Percentiles rank a stretch among this genome's conserved stretches.
Evolutionary conservation across 2,329 filamentous ascomycete genomes (phyloP).

Genomic region (Scytalidium lignicola): DNA sequence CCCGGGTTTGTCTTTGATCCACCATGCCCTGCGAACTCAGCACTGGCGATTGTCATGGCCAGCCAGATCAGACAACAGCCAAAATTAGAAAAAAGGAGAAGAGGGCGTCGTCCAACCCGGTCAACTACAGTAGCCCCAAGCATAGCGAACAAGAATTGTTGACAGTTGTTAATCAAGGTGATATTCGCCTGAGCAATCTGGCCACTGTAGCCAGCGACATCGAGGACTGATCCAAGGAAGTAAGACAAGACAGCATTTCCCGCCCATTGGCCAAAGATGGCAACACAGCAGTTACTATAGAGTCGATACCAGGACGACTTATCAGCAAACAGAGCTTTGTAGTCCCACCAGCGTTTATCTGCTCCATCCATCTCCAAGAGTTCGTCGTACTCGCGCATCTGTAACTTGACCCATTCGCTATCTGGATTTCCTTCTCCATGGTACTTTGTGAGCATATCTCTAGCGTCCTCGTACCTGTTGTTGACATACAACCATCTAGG

Average conservation of each 20-base stretch:
- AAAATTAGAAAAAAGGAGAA: slow-evolving; percentile 44
- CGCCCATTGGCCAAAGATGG: slow-evolving; percentile 47
- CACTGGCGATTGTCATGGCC: slow-evolving; percentile 36
- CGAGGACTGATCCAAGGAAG: slow-evolving; percentile 46
- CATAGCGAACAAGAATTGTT: slow-evolving; percentile 48
- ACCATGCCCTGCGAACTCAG: slow-evolving; percentile 23
- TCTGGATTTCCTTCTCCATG: slow-evolving; percentile 47
- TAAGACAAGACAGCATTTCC: slow-evolving; percentile 41
- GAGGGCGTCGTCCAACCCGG: slow-evolving; percentile 49
- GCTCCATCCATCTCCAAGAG: slow-evolving; percentile 43
- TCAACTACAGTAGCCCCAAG: slow-evolving; percentile 51
- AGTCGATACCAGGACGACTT: slow-evolving; percentile 42
- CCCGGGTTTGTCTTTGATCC: slow-evolving; percentile 13
- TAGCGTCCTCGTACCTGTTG: slow-evolving; percentile 32
- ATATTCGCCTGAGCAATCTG: slow-evolving; percentile 47
- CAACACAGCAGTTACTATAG: slow-evolving; percentile 44
- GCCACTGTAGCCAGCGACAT: slow-evolving; percentile 41
- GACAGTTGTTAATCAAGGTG: slow-evolving; percentile 45
- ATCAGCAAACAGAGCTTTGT: slow-evolving; percentile 45
- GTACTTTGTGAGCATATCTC: slow-evolving; percentile 39
- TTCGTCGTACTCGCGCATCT: slow-evolving; percentile 43
- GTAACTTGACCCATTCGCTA: slow-evolving; percentile 46
- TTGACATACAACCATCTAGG: slow-evolving; percentile 38
- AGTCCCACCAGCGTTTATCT: slow-evolving; percentile 53
- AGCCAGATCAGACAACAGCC: slow-evolving; percentile 44